These are phyloP conservation scores for Hemisphaericaspora xylofermentans DNA, from an alignment of 1,139 yeast genomes.

Conservation along the genomic window DNA sequence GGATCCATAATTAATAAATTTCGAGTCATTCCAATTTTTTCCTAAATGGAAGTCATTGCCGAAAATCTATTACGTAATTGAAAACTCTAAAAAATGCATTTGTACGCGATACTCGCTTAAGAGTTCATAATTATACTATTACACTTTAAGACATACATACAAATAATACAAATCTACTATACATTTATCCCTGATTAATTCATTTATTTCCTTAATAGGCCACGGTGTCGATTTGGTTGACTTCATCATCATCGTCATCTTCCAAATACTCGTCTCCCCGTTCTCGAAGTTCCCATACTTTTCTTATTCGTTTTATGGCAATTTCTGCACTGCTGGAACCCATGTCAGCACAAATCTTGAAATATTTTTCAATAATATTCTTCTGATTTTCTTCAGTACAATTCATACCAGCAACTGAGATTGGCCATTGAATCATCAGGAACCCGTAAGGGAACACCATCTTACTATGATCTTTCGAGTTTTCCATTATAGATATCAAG, in stretches of 20 bases:
- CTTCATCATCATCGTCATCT: constrained; percentile 23
- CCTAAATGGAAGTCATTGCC: constrained; percentile 7
- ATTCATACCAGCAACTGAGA: constrained; percentile 54
- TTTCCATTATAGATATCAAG: constrained; percentile 20
- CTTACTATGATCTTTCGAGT: constrained; percentile 18
- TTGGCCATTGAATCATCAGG: constrained; percentile 56
- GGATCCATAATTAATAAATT: background rate
- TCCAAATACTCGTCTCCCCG: constrained; percentile 25
- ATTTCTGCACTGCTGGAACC: constrained; percentile 50
- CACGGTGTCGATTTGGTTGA: constrained; percentile 22
- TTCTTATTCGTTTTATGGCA: constrained; percentile 36
- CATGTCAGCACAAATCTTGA: constrained; percentile 35
- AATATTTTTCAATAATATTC: constrained; percentile 37
- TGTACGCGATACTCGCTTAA: background rate
- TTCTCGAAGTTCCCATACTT: constrained; percentile 34
- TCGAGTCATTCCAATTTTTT: constrained; percentile 1
- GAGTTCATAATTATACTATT: no score
- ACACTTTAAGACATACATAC: no score
- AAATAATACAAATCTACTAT: no score
- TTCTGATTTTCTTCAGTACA: constrained; percentile 45
- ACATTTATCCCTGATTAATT: no score
- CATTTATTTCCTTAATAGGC: constrained; percentile 22
- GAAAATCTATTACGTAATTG: constrained; percentile 7
- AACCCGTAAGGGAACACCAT: constrained; percentile 21
- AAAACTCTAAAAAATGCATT: constrained; percentile 1